These are phyloP conservation scores for Escallonia herrerae DNA, from an alignment of 129 eudicot species.

Conservation along the genomic window DNA sequence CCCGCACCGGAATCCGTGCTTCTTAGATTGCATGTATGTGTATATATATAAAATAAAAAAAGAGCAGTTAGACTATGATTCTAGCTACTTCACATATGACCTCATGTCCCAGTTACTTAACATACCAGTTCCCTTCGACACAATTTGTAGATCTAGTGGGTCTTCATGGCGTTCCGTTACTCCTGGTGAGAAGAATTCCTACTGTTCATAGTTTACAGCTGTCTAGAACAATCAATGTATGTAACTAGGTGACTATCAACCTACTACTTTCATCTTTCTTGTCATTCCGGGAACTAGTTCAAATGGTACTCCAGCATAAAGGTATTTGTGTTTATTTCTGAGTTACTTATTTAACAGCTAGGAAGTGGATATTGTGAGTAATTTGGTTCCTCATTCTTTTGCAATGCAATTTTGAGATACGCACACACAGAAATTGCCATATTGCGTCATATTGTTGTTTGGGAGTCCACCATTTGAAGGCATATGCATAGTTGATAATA, in stretches of 20 bases:
- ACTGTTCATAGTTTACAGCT: too few species aligned
- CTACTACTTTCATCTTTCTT: neutral
- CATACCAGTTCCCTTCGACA: neutral
- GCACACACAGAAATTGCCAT: neutral
- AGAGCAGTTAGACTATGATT: too few species aligned
- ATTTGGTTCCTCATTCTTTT: neutral
- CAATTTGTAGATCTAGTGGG: neutral
- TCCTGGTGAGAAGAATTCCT: too few species aligned
- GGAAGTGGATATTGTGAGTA: neutral
- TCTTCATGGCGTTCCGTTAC: too few species aligned
- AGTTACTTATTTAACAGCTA: neutral
- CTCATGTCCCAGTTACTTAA: neutral
- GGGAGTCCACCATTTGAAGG: neutral
- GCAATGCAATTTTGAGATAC: neutral
- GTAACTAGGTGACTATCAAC: too few species aligned
- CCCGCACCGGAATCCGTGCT: too few species aligned
- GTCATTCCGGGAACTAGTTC: neutral
- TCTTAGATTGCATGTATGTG: too few species aligned
- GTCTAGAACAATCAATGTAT: too few species aligned
- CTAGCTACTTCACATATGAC: neutral
- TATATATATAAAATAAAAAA: too few species aligned
- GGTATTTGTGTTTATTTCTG: neutral
- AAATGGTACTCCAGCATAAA: neutral
- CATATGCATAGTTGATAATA: neutral
- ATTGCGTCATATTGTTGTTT: neutral